These are phyloP conservation scores for Fusarium sp. DNA, from an alignment of 2,329 filamentous ascomycete species.

Conservation along the genomic window DNA sequence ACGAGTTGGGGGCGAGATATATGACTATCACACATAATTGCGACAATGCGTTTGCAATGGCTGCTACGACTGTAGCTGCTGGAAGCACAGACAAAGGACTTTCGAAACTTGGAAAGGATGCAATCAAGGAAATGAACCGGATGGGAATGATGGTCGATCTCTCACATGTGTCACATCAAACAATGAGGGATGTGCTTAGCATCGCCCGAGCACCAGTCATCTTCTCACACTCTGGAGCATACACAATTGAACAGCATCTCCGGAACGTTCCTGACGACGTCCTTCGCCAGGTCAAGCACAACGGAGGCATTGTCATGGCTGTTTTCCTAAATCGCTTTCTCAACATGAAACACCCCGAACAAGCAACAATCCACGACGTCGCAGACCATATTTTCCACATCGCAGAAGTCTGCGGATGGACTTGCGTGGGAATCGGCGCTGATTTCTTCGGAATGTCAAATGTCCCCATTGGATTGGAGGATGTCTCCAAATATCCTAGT, in stretches of 20 bases:
- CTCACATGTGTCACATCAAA: conserved; percentile 51
- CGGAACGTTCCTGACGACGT: conserved; percentile 60
- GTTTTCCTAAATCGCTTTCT: conserved; percentile 55
- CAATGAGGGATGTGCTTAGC: conserved; percentile 50
- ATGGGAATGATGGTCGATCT: conserved; percentile 54
- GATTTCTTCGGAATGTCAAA: conserved; percentile 54
- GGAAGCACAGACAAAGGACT: conserved; percentile 45
- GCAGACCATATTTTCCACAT: conserved; percentile 54
- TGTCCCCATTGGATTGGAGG: conserved; percentile 50
- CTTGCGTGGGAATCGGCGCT: conserved; percentile 55
- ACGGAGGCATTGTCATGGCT: conserved; percentile 58
- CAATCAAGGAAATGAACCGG: conserved; percentile 55
- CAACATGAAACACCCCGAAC: conserved; percentile 50
- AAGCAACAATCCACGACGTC: conserved; percentile 53
- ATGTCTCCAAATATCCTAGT: conserved; percentile 55
- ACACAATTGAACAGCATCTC: conserved; percentile 48
- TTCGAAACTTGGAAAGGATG: conserved; percentile 45
- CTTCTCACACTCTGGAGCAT: conserved; percentile 52
- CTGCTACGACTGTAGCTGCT: conserved; percentile 49
- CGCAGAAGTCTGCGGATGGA: conserved; percentile 53
- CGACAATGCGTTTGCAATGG: conserved; percentile 51
- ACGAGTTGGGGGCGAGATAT: conserved; percentile 55
- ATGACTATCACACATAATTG: conserved; percentile 55
- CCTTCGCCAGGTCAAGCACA: conserved; percentile 52
- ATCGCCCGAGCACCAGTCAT: conserved; percentile 50